Evolutionary conservation across 345 rosid genomes (phyloP), one percentile per base, ranked within the genome.

Genomic region (Crucihimalaya himalaica): DNA sequence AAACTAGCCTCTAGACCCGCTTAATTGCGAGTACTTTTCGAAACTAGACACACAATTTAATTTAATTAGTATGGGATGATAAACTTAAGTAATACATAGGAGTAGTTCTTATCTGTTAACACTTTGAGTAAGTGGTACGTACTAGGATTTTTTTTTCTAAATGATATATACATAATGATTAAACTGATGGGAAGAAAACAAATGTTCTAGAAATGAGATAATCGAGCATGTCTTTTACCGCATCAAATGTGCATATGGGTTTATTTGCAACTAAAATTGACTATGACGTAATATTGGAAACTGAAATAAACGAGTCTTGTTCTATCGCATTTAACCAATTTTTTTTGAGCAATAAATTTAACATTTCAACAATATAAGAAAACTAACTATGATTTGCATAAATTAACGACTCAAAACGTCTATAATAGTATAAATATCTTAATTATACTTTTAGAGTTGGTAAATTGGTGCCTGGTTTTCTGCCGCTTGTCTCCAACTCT

Each of bases 401-500:
- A 73, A 57, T 21, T 23, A 27, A 47, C 3, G 25, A 35, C 32
- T 65, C 9, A 35, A 53, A 20, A 23, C 8, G 18, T 56, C 8
- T 16, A 32, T 5, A 31, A 8, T 13, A 64, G n/a, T n/a, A 21
- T 14, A 53, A 40, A 50, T 23, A 46, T 55, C 39, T 55, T 32
- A 45, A 16, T 40, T 46, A 66, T 21, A 55, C 20, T 50, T 18
- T 39, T 66, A n/a, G 37, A 66, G 70, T 54, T 62, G 75, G 70
- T 45, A 61, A 63, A 68, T 53, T 54, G 62, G 70, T 69, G 75
- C 79, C 79, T 53, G 25, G 57, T 75, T 75, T 68, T 75, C 58
- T 68, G 79, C 70, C 79, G 74, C 25, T 53, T 75, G 79, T 68
- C 79, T 62, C 74, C 74, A 75, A 1, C 51, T 52, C 18, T 34